Evolutionary conservation across 495 filamentous ascomycete species (phyloP).

Genomic region (Hypoxylon crocopeplum): DNA sequence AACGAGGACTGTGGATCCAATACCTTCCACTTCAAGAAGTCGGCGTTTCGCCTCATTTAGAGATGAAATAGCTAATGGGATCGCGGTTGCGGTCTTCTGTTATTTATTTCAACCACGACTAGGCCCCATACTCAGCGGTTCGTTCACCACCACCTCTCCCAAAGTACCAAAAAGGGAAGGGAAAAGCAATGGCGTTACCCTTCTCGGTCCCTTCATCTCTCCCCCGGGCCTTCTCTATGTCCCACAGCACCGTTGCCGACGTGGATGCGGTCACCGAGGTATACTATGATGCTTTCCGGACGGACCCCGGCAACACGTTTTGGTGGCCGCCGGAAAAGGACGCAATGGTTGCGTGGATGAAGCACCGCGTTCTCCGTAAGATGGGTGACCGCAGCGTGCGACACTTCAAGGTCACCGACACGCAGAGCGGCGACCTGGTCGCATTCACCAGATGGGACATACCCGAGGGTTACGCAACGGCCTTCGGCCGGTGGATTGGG

Average conservation of each 20-base stretch:
- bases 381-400: slow-evolving; percentile 28
- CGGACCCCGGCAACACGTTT: slow-evolving; percentile 28
- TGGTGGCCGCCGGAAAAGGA: slow-evolving; percentile 38
- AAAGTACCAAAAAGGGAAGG: background rate
- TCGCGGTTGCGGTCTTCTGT: no score
- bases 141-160: background rate
- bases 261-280: slow-evolving; percentile 18
- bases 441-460: slow-evolving; percentile 41
- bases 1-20: slow-evolving; percentile 9
- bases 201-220: slow-evolving; percentile 18
- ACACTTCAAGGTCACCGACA: slow-evolving; percentile 35
- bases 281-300: slow-evolving; percentile 32
- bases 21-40: slow-evolving; percentile 8
- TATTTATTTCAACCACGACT: no score
- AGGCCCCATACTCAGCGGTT: no score
- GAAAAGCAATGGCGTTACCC: slow-evolving; percentile 20
- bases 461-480: slow-evolving; percentile 29
- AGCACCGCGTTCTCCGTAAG: slow-evolving; percentile 26
- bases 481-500: slow-evolving; percentile 32
- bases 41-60: background rate
- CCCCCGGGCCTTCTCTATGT: slow-evolving; percentile 23
- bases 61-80: no score
- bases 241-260: slow-evolving; percentile 27
- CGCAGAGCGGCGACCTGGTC: slow-evolving; percentile 24
- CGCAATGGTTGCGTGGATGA: slow-evolving; percentile 34